Percentiles rank a stretch among this genome's conserved stretches.
phyloP scores from a whole-genome alignment of 305 asterid genomes.

The Rubia tinctorum region DNA sequence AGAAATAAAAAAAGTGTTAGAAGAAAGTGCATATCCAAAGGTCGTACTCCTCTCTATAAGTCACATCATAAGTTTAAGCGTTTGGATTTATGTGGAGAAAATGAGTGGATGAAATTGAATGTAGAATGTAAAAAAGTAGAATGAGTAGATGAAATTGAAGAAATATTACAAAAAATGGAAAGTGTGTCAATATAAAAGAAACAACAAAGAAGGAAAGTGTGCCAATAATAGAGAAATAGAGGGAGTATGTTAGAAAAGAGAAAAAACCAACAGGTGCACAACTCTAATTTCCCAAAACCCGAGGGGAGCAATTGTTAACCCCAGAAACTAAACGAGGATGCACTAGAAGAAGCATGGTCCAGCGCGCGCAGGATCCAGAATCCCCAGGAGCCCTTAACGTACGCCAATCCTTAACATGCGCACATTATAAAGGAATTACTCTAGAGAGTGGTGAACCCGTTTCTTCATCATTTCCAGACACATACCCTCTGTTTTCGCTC shows the following conservation, averaged over 20 bases:
- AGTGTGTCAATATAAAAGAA: no score
- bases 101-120: no score
- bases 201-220: no score
- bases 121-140: no score
- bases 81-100: no score
- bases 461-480: slow-evolving; percentile 19
- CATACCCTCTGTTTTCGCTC: slow-evolving; percentile 14
- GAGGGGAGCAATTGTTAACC: not conserved
- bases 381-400: slow-evolving; percentile 16
- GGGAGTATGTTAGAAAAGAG: not conserved
- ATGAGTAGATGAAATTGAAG: no score
- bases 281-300: not conserved
- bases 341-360: slow-evolving; percentile 23
- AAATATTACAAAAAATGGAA: no score
- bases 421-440: not conserved
- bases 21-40: no score
- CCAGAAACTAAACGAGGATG: slow-evolving; percentile 13
- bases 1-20: no score
- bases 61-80: no score
- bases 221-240: not conserved
- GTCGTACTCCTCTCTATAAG: no score
- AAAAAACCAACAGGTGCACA: not conserved
- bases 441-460: not conserved
- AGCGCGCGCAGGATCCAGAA: slow-evolving; percentile 31
- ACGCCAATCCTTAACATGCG: slow-evolving; percentile 32